Percentiles rank a stretch among this genome's conserved stretches.
Conservation (phyloP, 2,329 filamentous ascomycete genomes). For the Cordyceps militaris region DNA sequence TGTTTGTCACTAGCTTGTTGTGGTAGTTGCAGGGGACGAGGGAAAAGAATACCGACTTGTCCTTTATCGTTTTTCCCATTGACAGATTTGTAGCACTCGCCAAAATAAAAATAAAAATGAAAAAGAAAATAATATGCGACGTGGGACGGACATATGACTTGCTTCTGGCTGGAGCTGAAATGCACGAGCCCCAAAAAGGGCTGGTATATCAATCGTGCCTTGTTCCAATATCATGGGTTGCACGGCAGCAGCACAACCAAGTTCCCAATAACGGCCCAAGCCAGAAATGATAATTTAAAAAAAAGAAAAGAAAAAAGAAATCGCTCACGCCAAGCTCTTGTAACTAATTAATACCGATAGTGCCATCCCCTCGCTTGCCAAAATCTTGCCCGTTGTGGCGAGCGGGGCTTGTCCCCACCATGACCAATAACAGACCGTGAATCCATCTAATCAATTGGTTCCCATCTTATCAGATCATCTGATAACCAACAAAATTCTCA, state of each 20-base stretch:
- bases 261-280: too few species aligned
- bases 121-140: not conserved
- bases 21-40: too few species aligned
- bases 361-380: not conserved
- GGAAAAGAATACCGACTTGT: too few species aligned
- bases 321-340: not conserved
- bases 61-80: too few species aligned
- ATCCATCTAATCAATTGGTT: conserved; percentile 16
- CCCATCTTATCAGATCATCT: conserved; percentile 22
- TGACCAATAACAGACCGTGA: conserved; percentile 4
- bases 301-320: not conserved
- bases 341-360: not conserved
- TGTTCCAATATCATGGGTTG: not conserved
- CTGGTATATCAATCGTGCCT: not conserved
- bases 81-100: too few species aligned
- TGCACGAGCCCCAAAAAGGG: not conserved
- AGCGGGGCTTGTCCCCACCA: not conserved
- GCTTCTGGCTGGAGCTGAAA: not conserved
- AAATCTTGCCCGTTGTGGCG: not conserved
- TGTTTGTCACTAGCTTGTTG: too few species aligned
- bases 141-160: not conserved
- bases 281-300: too few species aligned
- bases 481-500: conserved; percentile 15
- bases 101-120: too few species aligned
- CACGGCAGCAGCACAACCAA: not conserved